Percentiles rank a stretch among this genome's conserved stretches.
These are phyloP conservation scores for Gymnopilus junonius DNA, from an alignment of 768 basidiomycete species.

Conservation along the genomic window DNA sequence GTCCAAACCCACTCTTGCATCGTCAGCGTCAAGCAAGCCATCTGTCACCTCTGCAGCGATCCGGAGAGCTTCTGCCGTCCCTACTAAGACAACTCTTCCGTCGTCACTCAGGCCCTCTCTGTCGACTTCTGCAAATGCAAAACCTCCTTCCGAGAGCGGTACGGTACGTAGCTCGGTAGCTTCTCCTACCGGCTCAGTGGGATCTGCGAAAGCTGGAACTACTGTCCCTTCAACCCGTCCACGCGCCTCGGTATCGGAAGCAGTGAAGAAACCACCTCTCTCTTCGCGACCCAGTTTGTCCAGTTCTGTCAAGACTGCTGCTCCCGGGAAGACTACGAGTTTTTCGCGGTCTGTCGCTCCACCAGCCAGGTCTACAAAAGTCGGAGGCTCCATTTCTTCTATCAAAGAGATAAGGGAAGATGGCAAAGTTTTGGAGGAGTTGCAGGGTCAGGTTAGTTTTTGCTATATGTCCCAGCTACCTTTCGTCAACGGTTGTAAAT, in stretches of 20 bases:
- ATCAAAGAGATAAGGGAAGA: conserved; percentile 72
- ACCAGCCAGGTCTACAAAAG: conserved; percentile 46
- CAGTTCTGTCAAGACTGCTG: conserved; percentile 36
- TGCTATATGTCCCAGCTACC: not conserved
- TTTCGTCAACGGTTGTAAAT: conserved; percentile 1
- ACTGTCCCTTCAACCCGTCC: conserved; percentile 51
- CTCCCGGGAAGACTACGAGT: conserved; percentile 33
- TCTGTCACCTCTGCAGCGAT: conserved; percentile 36
- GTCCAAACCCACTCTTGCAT: conserved; percentile 43
- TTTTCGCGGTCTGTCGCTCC: conserved; percentile 34
- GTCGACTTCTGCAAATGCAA: conserved; percentile 44
- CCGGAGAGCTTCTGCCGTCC: conserved; percentile 51
- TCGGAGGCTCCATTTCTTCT: conserved; percentile 70
- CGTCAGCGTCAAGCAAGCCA: conserved; percentile 27
- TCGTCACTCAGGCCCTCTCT: conserved; percentile 39
- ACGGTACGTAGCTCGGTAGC: conserved; percentile 51
- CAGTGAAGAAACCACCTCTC: conserved; percentile 53
- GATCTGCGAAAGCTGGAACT: conserved; percentile 49
- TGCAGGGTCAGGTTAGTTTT: conserved; percentile 61
- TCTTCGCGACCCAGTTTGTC: conserved; percentile 48
- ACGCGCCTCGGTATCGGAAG: conserved; percentile 71
- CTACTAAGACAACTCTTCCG: conserved; percentile 42
- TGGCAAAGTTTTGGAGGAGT: conserved; percentile 49
- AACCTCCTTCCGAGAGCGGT: conserved; percentile 37
- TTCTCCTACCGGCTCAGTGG: conserved; percentile 58